Evolutionary conservation across 192 early-diverging fungal genomes (phyloP).

Genomic region (Entophlyctis luteolus): DNA sequence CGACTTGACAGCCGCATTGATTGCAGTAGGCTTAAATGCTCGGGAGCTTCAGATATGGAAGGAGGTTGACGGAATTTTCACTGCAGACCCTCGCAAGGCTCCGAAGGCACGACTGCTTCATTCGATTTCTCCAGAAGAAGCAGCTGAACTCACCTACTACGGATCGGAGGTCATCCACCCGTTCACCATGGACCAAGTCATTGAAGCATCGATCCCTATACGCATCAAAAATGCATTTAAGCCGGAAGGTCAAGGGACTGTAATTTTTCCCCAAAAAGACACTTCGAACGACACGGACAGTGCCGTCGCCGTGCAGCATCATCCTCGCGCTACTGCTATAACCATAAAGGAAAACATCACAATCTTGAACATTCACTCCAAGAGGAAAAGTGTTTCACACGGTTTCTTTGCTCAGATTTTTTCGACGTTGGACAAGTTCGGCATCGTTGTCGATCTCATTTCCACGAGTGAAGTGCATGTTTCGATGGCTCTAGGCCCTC

Average conservation of each 20-base stretch:
- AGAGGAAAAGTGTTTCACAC: conserved; percentile 90
- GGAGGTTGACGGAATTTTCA: conserved; percentile 99
- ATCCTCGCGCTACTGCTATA: conserved; percentile 84
- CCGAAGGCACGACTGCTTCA: conserved; percentile 76
- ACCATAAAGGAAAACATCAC: conserved; percentile 97
- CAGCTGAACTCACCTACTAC: conserved; percentile 97
- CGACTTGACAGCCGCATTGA: conserved; percentile 91
- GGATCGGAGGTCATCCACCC: conserved; percentile 90
- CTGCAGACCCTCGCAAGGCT: conserved; percentile 96
- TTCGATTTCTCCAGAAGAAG: conserved; percentile 96
- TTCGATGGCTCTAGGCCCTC: conserved; percentile 59
- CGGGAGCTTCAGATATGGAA: conserved; percentile 98
- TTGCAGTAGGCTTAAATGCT: conserved; percentile 83
- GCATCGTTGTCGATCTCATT: conserved; percentile 91
- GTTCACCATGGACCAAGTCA: conserved; percentile 99
- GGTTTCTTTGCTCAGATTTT: conserved; percentile 98
- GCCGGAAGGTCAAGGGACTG: conserved; percentile 84
- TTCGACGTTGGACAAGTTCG: conserved; percentile 74
- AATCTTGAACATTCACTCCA: conserved; percentile 95
- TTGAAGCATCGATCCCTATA: conserved; percentile 92
- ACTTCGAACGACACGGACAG: background rate
- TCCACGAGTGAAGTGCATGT: conserved; percentile 91
- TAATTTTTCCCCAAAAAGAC: conserved; percentile 77
- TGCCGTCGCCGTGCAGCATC: background rate
- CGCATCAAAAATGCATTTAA: conserved; percentile 99